A percentile compares a stretch with the other conserved stretches of the same genome.
These are phyloP conservation scores for Boletus reticulatus DNA, from an alignment of 768 basidiomycete genomes.

Conservation along the genomic window DNA sequence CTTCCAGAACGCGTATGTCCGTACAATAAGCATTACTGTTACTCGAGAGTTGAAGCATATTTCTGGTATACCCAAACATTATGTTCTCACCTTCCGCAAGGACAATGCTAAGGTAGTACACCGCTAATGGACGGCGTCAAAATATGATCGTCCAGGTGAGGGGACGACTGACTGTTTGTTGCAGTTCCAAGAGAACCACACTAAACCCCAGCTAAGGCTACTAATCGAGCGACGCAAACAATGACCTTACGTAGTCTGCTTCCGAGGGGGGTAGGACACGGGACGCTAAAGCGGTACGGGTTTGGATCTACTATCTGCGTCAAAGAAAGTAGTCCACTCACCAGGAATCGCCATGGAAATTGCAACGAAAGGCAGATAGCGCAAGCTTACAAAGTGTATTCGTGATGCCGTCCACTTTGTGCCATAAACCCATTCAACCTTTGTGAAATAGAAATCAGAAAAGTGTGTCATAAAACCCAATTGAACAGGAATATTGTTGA, in stretches of 20 bases:
- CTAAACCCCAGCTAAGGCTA: background rate
- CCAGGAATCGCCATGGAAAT: conserved; percentile 14
- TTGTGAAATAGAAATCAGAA: background rate
- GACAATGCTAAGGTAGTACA: conserved; percentile 15
- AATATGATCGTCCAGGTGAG: background rate
- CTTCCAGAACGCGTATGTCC: conserved; percentile 20
- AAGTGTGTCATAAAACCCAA: background rate
- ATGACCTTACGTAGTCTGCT: conserved; percentile 6
- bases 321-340: background rate
- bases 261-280: background rate
- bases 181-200: conserved; percentile 12
- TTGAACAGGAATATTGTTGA: background rate
- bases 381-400: conserved; percentile 17
- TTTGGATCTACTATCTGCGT: background rate
- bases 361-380: conserved; percentile 21
- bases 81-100: conserved; percentile 16
- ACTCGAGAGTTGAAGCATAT: background rate
- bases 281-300: background rate
- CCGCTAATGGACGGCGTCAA: conserved; percentile 1
- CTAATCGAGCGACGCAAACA: background rate
- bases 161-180: conserved; percentile 1
- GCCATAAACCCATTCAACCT: conserved; percentile 19
- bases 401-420: conserved; percentile 16
- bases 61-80: background rate
- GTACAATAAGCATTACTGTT: conserved; percentile 17